Evolutionary conservation across 2,329 filamentous ascomycete species (phyloP).

Genomic region (Pseudohalonectria lignicola): DNA sequence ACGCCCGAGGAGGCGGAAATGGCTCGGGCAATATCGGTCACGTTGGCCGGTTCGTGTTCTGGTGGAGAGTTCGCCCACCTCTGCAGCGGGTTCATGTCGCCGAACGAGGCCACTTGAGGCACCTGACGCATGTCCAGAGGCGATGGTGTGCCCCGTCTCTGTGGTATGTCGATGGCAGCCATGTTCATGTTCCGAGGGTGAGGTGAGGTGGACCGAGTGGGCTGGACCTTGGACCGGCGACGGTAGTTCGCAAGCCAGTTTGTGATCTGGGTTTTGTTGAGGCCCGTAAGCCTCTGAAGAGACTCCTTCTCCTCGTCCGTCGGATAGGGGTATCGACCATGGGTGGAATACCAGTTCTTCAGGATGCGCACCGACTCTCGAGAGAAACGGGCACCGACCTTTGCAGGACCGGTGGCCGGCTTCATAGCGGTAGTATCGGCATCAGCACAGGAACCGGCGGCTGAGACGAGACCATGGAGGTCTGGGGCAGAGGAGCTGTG

Average conservation of each 20-base stretch:
- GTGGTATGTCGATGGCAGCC: conserved; percentile 63
- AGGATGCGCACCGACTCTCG: conserved; percentile 68
- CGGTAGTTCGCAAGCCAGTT: conserved; percentile 92
- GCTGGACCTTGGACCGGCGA: conserved; percentile 66
- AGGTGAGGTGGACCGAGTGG: conserved; percentile 58
- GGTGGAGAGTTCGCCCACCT: conserved; percentile 49
- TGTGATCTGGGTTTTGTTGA: conserved; percentile 74
- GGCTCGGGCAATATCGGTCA: conserved; percentile 46
- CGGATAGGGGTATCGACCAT: conserved; percentile 76
- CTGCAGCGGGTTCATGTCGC: conserved; percentile 45
- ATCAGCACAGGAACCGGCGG: conserved; percentile 9
- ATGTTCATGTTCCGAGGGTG: conserved; percentile 49
- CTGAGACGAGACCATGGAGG: conserved; percentile 12
- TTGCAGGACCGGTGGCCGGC: conserved; percentile 28
- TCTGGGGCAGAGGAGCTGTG: conserved; percentile 13
- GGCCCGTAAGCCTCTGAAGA: conserved; percentile 65
- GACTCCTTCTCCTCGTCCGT: conserved; percentile 78
- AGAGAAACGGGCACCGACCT: conserved; percentile 67
- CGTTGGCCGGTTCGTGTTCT: conserved; percentile 48
- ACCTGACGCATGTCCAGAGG: conserved; percentile 10
- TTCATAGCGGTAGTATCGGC: not conserved
- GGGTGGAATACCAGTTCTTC: conserved; percentile 74
- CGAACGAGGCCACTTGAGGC: conserved; percentile 14
- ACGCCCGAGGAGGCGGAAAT: conserved; percentile 41
- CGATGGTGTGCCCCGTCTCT: conserved; percentile 42